A percentile compares a stretch with the other conserved stretches of the same genome.
These are phyloP conservation scores for Apiospora sp. DNA, from an alignment of 2,329 filamentous ascomycete species.

Conservation along the genomic window DNA sequence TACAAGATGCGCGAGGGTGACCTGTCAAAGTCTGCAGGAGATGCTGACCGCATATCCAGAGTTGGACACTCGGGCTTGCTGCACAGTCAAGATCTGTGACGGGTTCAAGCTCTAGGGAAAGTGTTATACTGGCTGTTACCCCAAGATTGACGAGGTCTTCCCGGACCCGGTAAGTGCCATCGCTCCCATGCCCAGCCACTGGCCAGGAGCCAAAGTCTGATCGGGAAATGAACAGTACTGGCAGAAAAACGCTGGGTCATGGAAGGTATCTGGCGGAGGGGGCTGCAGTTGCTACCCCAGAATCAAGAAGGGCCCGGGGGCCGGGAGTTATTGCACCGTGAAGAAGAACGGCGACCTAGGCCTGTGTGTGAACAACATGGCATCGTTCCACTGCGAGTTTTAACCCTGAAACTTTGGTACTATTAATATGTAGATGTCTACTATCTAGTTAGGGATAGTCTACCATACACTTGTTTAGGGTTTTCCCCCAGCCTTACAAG, in stretches of 20 bases:
- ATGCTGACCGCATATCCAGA: constrained; percentile 2
- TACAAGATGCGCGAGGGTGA: constrained; percentile 3
- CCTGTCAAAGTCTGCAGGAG: neutral
- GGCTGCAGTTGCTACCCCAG: neutral
- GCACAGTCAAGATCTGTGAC: constrained; percentile 2
- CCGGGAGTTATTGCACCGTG: neutral
- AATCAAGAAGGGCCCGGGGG: neutral
- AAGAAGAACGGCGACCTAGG: neutral
- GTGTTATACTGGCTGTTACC: constrained; percentile 4
- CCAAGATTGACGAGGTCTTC: neutral
- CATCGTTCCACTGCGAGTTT: neutral
- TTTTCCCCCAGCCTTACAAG: too few relatives aligned
- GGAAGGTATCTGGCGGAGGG: neutral
- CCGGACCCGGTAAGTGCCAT: neutral
- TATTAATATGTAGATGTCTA: neutral
- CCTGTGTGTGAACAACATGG: neutral
- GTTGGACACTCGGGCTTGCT: neutral
- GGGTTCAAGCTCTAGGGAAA: neutral
- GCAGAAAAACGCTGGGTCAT: neutral
- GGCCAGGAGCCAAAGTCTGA: too few relatives aligned
- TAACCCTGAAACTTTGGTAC: neutral
- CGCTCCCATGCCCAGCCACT: too few relatives aligned
- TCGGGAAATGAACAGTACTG: neutral
- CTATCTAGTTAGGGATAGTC: neutral
- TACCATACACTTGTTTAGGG: neutral